Evolutionary conservation across 306 rosid genomes (phyloP).

Genomic region (Ziziphus jujuba): DNA sequence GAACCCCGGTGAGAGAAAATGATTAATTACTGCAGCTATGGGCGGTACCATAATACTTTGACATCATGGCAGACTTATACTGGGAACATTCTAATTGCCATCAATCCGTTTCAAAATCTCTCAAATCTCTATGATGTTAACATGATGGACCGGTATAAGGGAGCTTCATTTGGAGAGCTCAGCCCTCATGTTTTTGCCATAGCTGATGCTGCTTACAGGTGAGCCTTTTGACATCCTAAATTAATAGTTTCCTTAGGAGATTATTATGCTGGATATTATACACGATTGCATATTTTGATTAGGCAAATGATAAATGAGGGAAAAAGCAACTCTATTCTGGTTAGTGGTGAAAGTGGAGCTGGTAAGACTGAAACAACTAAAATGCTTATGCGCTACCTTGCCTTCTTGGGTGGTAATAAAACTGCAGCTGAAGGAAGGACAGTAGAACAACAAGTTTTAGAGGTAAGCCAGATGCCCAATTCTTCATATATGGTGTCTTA

Average conservation of each 20-base stretch:
- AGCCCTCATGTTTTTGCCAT: slow-evolving; percentile 90
- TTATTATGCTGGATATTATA: slow-evolving; percentile 11
- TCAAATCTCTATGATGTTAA: slow-evolving; percentile 57
- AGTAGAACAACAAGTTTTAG: slow-evolving; percentile 85
- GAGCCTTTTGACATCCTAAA: slow-evolving; percentile 30
- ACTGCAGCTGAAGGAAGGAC: slow-evolving; percentile 68
- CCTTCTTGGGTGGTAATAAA: slow-evolving; percentile 71
- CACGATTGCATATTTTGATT: slow-evolving; percentile 1
- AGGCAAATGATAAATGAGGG: slow-evolving; percentile 85
- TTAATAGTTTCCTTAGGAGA: slow-evolving; percentile 15
- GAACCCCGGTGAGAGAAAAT: slow-evolving; percentile 30
- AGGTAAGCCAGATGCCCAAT: slow-evolving; percentile 61
- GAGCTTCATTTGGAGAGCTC: slow-evolving; percentile 55
- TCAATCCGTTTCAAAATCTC: slow-evolving; percentile 86
- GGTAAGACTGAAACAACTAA: slow-evolving; percentile 97
- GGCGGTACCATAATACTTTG: slow-evolving; percentile 41
- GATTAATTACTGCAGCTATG: slow-evolving; percentile 31
- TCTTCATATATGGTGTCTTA: slow-evolving; percentile 17
- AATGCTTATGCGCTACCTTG: slow-evolving; percentile 93
- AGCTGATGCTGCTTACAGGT: slow-evolving; percentile 90
- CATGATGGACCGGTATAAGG: slow-evolving; percentile 72
- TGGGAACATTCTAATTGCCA: slow-evolving; percentile 92
- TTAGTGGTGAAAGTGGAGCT: slow-evolving; percentile 95
- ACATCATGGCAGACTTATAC: slow-evolving; percentile 78
- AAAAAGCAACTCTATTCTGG: slow-evolving; percentile 85